Conservation (phyloP, 2,329 filamentous ascomycete species). For the Exophiala xenobiotica region DNA sequence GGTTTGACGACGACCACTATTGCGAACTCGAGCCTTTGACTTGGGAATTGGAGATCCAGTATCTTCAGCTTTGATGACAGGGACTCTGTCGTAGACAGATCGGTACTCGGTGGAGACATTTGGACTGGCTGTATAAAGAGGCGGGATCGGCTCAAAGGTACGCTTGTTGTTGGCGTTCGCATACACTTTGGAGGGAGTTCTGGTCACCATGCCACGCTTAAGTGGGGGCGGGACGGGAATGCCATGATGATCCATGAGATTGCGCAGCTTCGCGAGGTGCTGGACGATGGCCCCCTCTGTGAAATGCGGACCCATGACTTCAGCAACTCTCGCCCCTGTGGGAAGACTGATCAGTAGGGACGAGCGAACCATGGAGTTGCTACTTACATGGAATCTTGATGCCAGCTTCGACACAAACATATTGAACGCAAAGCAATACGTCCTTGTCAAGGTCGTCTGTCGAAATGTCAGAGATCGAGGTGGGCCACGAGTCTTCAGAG, state of each 20-base stretch:
- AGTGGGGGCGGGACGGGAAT: slow-evolving; percentile 43
- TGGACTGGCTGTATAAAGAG: slow-evolving; percentile 8
- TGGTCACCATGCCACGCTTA: slow-evolving; percentile 36
- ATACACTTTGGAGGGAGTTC: slow-evolving; percentile 27
- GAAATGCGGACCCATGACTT: slow-evolving; percentile 41
- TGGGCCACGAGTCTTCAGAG: slow-evolving; percentile 1
- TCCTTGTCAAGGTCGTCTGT: slow-evolving; percentile 45
- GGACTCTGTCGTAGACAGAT: slow-evolving; percentile 11
- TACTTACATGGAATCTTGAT: slow-evolving; percentile 44
- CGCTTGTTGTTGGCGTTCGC: slow-evolving; percentile 7
- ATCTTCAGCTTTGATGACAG: background rate
- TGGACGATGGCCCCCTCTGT: slow-evolving; percentile 48
- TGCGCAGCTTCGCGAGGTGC: slow-evolving; percentile 47
- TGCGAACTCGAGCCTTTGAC: background rate
- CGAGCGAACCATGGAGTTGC: background rate
- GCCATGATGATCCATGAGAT: slow-evolving; percentile 31
- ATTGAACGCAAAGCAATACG: slow-evolving; percentile 44
- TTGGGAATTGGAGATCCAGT: slow-evolving; percentile 5
- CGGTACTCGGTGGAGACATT: background rate
- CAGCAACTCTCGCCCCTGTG: slow-evolving; percentile 38
- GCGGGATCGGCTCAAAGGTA: slow-evolving; percentile 4
- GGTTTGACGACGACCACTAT: background rate
- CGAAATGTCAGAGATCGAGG: slow-evolving; percentile 20
- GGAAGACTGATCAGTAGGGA: background rate
- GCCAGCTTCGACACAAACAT: slow-evolving; percentile 38